Evolutionary conservation across 306 rosid genomes (phyloP).

Genomic region (Carpinus fangiana): DNA sequence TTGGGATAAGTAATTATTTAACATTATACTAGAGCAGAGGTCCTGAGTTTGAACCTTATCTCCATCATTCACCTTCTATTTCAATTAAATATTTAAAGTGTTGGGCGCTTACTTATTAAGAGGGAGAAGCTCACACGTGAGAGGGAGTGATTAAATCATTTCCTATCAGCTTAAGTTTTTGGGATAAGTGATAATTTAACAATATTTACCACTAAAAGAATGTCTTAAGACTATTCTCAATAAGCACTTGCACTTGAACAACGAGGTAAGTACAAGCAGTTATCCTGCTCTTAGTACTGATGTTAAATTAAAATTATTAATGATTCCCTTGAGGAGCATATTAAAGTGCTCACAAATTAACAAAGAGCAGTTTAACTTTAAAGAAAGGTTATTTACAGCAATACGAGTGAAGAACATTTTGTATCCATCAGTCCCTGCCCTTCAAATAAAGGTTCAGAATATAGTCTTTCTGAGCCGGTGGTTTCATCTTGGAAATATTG

Average conservation of each 20-base stretch:
- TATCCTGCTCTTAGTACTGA: conserved; percentile 5
- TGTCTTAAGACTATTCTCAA: neutral
- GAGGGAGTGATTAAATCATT: no score
- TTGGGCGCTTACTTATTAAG: no score
- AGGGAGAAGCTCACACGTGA: no score
- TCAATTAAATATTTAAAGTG: no score
- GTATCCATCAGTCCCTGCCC: neutral
- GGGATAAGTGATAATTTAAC: no score
- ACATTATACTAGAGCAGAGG: no score
- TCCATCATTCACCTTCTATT: no score
- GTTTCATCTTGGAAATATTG: no score
- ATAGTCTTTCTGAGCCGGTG: neutral
- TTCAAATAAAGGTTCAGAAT: neutral
- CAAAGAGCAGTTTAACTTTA: neutral
- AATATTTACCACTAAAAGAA: no score
- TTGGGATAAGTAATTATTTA: no score
- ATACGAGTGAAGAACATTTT: neutral
- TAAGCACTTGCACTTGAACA: neutral
- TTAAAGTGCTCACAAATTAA: neutral
- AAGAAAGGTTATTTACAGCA: neutral
- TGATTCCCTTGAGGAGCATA: neutral
- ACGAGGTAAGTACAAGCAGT: conserved; percentile 6
- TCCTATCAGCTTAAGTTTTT: no score
- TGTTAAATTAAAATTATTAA: neutral
- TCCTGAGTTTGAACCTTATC: no score